Evolutionary conservation across 208 protist species (phyloP), one percentile per base, ranked within the genome.

Genomic region (Trypanosoma cruzi): DNA sequence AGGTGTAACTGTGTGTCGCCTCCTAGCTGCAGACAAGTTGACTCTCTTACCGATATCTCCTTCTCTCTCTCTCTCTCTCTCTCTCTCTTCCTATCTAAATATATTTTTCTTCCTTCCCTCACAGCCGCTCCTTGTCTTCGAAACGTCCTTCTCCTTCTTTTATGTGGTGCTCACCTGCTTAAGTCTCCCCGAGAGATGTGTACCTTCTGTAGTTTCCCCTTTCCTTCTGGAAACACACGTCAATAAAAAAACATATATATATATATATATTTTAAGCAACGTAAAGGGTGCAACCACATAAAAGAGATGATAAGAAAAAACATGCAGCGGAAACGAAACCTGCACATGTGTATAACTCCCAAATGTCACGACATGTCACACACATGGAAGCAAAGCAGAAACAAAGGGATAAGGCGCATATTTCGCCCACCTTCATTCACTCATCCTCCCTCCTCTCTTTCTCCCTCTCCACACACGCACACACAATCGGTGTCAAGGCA

Each of bases 1-100:
- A n/a, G n/a, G 60, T 67, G 72, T 83, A 42, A 28, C 31, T 13
- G n/a, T n/a, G n/a, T n/a, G n/a, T 16, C 37, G 37, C 5, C 8
- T 29, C 53, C 42, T 10, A 50, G 2, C 52, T 40, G 10, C 10
- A 40, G 4, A 40, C 10, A 40, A 13, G 10, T 40, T 40, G 57
- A 18, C 70, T 68, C 14, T 65, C 68, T 36, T 20, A 65, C 16
- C 22, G 11, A 22, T 14, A 63, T 8, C 4, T 8, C 24, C 61
- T 59, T 65, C 63, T 74, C n/a, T 65, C 4, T 7, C 65, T 55
- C 16, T 36, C 54, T 57, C 32, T 64, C 28, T 55, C 2, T 53
- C 2, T 64, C 2, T 32, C 6, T 54, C n/a, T n/a, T n/a, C n/a
- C n/a, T n/a, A n/a, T n/a, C n/a, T n/a, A n/a, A n/a, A n/a, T n/a